Conservation (phyloP, 2,329 filamentous ascomycete species). For the Balansia obtecta region DNA sequence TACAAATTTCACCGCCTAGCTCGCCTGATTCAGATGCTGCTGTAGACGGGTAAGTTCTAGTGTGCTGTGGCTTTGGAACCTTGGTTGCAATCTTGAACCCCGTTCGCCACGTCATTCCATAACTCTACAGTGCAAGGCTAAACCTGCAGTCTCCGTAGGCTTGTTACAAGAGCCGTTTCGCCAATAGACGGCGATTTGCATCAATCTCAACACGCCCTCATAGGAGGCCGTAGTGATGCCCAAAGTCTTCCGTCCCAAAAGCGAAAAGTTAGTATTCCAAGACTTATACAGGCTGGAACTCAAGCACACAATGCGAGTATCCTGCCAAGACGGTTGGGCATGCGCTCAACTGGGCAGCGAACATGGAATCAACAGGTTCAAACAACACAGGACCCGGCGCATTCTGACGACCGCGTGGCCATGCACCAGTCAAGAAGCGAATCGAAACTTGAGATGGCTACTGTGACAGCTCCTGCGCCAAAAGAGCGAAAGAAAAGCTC, state of each 20-base stretch:
- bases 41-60: conserved; percentile 26
- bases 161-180: conserved; percentile 30
- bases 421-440: not conserved
- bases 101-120: not conserved
- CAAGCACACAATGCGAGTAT: not conserved
- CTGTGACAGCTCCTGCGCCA: conserved; percentile 13
- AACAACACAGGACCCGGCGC: not conserved
- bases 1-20: conserved; percentile 41
- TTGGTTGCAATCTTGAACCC: not conserved
- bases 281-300: not conserved
- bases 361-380: conserved; percentile 2
- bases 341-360: not conserved
- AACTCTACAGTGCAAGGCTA: not conserved
- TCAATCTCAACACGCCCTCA: conserved; percentile 19
- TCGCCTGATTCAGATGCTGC: conserved; percentile 35
- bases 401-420: not conserved
- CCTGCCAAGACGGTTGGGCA: not conserved
- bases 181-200: conserved; percentile 36
- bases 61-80: not conserved
- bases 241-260: conserved; percentile 8
- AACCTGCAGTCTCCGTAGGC: conserved; percentile 10
- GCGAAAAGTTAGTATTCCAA: conserved; percentile 4
- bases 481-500: conserved; percentile 13
- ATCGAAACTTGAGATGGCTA: not conserved
- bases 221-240: conserved; percentile 6